Conservation (phyloP, 2,329 filamentous ascomycete species). For the Talaromyces sp. region DNA sequence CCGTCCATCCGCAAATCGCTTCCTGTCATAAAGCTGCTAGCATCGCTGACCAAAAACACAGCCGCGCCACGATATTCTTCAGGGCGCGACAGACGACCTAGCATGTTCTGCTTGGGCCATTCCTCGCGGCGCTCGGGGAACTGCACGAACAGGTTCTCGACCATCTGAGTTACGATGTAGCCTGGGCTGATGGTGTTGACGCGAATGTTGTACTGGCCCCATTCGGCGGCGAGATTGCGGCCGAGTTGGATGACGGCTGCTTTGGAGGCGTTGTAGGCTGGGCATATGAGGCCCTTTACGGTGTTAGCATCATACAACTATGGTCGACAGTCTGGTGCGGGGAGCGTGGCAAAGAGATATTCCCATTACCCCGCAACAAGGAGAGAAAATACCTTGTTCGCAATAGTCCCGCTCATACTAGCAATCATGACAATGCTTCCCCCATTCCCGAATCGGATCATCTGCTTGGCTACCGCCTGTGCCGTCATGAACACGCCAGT, state of each 20-base stretch:
- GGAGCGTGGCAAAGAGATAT: background rate
- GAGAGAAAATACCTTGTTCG: conserved; percentile 48
- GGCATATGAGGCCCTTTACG: conserved; percentile 43
- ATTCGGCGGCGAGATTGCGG: conserved; percentile 49
- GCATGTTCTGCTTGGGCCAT: conserved; percentile 85
- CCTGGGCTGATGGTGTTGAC: conserved; percentile 50
- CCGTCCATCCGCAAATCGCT: conserved; percentile 55
- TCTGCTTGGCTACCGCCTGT: conserved; percentile 61
- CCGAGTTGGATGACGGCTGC: conserved; percentile 47
- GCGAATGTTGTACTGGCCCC: conserved; percentile 48
- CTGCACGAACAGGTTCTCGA: conserved; percentile 46
- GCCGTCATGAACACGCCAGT: conserved; percentile 63
- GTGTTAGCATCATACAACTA: too few species aligned
- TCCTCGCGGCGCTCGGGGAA: conserved; percentile 76
- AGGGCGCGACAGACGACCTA: conserved; percentile 64
- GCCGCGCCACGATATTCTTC: conserved; percentile 63
- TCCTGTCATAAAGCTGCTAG: conserved; percentile 56
- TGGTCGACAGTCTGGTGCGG: background rate
- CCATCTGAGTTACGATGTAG: conserved; percentile 48
- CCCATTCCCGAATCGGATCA: conserved; percentile 58
- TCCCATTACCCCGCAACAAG: conserved; percentile 5
- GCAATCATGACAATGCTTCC: conserved; percentile 63
- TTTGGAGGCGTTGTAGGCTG: conserved; percentile 50
- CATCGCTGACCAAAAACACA: conserved; percentile 48
- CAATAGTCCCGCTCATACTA: conserved; percentile 60